Base-by-base conservation (phyloP, 2,329 filamentous ascomycete species). In the Fusarium protoensiforme region DNA sequence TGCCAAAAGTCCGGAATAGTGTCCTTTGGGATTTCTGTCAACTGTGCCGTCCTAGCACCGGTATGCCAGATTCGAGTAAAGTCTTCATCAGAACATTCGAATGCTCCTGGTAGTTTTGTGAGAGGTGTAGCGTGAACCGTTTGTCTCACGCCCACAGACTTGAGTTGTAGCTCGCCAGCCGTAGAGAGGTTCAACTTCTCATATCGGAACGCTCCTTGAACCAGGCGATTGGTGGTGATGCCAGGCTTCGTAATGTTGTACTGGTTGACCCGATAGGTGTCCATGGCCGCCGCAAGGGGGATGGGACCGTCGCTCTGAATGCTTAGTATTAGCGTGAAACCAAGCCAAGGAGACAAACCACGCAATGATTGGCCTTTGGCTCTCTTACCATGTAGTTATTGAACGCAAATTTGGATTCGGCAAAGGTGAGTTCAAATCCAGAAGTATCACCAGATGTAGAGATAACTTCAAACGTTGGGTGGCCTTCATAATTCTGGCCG, bases 281-380 rank as follows among this genome's bases (percentile, higher is more conserved):
- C 39, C 39, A 43, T 43, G 4, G 39, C 39, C 5, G 39, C 39
- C 5, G 20, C 39, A 13, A 43, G 39, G 13, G 39, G 7, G 4
- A 43, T n/a, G 22, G 39, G 39, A 3, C 39, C 39, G 13, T 43
- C 39, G 0, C 39, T 43, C 39, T 43, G 2, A 8, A 8, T 14
- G 22, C n/a, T 43, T 11, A 43, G 39, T 2, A 22, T n/a, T n/a
- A n/a, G n/a, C 6, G 1, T 3, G 20, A 5, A 13, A 41, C 10
- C 2, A 13, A 14, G 6, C 3, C 8, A 4, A 7, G 6, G 7
- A 41, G n/a, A n/a, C n/a, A n/a, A n/a, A n/a, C n/a, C n/a, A n/a
- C n/a, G n/a, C n/a, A n/a, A n/a, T n/a, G n/a, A n/a, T n/a, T n/a
- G n/a, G n/a, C n/a, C n/a, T n/a, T n/a, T n/a, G n/a, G n/a, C n/a